Base-by-base conservation (phyloP, 2,329 filamentous ascomycete genomes). In the Zymoseptoria tritici region DNA sequence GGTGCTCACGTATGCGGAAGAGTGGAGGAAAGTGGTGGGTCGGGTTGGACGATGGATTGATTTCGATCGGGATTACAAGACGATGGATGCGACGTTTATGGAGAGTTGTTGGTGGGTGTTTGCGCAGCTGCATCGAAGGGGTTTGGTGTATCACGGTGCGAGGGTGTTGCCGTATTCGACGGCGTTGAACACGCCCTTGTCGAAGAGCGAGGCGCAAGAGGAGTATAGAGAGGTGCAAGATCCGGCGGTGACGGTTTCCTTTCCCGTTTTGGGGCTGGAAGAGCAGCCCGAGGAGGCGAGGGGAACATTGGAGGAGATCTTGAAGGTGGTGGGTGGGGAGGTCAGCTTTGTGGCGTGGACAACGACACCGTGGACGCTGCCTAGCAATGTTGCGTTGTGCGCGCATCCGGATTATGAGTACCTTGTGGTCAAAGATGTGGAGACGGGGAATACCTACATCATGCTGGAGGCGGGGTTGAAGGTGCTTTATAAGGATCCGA, bases 51-150 rank as follows among this genome's bases (percentile, higher is more conserved):
- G 93, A 60, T 97, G 93, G 93, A 94, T 97, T 69, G 93, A 97
- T 76, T 97, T 97, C 68, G 93, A 97, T 76, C 94, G 96, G 69
- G 91, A 97, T 74, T 97, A 96, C 80, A 96, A 96, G 87, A 96
- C 91, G 42, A 96, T 97, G 91, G 88, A 97, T 74, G 82, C 87
- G n/a, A 86, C 80, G 20, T 97, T 95, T 77, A 97, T 97, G 93
- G 93, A 97, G 78, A 88, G 89, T 0, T 85, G 90, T 65, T 97
- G 93, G 93, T 97, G 93, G 92, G 89, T 94, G 19, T 96, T 96
- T 80, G 95, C 94, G 79, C 85, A 93, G 73, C 81, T 97, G 22
- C 95, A 90, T 73, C 89, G 96, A 68, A 96, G 96, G 77, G 89
- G 86, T 59, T 81, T 88, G 63, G 91, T 97, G 58, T 97, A 97